A percentile compares a stretch with the other conserved stretches of the same genome.
Evolutionary conservation across 2,329 filamentous ascomycete species (phyloP).

Genomic region (Paraphaeosphaeria sporulosa): DNA sequence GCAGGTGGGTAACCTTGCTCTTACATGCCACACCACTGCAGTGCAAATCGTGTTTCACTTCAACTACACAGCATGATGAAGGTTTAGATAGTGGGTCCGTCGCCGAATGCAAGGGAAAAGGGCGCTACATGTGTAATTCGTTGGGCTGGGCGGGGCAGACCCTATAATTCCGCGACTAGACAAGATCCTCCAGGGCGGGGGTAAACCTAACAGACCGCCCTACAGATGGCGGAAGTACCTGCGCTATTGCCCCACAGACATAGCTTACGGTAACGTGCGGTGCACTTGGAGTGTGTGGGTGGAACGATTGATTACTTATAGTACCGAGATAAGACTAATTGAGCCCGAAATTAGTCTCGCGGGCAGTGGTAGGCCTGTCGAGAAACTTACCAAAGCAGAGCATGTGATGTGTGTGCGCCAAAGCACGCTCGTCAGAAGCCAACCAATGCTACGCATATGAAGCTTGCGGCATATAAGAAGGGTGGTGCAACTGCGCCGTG

Average conservation of each 20-base stretch:
- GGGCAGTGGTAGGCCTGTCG: background rate
- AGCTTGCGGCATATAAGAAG: constrained; percentile 6
- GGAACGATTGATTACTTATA: background rate
- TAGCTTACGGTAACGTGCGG: background rate
- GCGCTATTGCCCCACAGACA: background rate
- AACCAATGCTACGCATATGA: background rate
- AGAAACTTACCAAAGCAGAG: background rate
- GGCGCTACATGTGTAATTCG: background rate
- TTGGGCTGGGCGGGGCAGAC: background rate
- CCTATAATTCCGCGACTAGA: background rate
- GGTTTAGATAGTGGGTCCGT: background rate
- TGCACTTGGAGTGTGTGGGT: too few species aligned
- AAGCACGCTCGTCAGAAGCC: background rate
- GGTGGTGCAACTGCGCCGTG: background rate
- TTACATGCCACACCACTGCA: background rate
- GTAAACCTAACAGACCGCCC: background rate
- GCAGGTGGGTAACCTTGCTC: background rate
- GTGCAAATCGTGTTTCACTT: too few species aligned
- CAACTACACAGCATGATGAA: too few species aligned
- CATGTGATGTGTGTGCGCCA: background rate
- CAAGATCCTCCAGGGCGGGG: background rate
- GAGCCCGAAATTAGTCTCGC: background rate
- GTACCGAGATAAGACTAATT: background rate
- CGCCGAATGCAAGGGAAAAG: background rate
- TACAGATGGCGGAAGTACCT: background rate